Evolutionary conservation across 495 filamentous ascomycete genomes (phyloP).

Genomic region (Wilcoxina mikolae): DNA sequence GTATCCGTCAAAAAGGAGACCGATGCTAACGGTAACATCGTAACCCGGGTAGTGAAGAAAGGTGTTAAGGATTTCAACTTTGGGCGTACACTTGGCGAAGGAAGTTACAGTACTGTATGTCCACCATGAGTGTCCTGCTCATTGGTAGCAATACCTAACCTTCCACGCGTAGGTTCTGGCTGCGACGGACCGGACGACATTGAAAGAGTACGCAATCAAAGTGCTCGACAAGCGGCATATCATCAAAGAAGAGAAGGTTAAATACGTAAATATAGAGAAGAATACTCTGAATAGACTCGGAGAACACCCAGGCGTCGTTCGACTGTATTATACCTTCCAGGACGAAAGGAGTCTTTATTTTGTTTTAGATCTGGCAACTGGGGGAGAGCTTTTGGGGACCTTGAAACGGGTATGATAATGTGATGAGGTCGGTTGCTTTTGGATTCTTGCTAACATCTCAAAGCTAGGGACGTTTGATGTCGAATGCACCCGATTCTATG

Average conservation of each 20-base stretch:
- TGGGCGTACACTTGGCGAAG: slow-evolving; percentile 80
- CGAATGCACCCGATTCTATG: slow-evolving; percentile 89
- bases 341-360: slow-evolving; percentile 94
- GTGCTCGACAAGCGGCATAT: slow-evolving; percentile 98
- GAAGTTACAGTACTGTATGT: slow-evolving; percentile 87
- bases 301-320: slow-evolving; percentile 91
- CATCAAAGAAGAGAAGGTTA: slow-evolving; percentile 99
- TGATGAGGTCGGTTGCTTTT: background rate
- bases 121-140: background rate
- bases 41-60: slow-evolving; percentile 79
- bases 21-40: slow-evolving; percentile 68
- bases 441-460: slow-evolving; percentile 2
- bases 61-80: slow-evolving; percentile 96
- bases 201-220: slow-evolving; percentile 97
- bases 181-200: slow-evolving; percentile 85
- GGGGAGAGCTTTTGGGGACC: slow-evolving; percentile 82
- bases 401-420: slow-evolving; percentile 49
- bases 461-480: slow-evolving; percentile 82
- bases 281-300: slow-evolving; percentile 92
- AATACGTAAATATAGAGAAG: slow-evolving; percentile 99
- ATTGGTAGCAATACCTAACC: slow-evolving; percentile 11
- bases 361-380: slow-evolving; percentile 83
- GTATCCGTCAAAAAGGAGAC: slow-evolving; percentile 60
- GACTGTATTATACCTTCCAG: slow-evolving; percentile 97
- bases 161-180: slow-evolving; percentile 38